phyloP scores from a whole-genome alignment of 2,329 filamentous ascomycete species.

The Sporothrix globosa region DNA sequence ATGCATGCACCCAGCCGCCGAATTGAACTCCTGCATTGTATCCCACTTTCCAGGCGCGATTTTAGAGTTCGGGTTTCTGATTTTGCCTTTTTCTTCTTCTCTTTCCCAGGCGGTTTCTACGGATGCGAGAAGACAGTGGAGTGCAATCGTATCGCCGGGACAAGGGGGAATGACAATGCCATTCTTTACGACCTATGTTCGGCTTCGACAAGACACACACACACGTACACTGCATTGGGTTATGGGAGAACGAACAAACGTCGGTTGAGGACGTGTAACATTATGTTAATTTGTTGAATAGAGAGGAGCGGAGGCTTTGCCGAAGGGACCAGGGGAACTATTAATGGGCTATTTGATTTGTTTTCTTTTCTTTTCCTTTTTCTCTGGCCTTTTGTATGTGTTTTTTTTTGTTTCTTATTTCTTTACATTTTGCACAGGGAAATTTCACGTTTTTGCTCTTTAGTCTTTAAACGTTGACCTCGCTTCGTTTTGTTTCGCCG shows the following conservation, averaged over 20 bases:
- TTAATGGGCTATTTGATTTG: slow-evolving; percentile 31
- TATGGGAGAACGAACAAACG: background rate
- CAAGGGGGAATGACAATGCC: background rate
- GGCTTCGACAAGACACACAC: background rate
- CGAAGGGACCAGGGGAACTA: slow-evolving; percentile 18
- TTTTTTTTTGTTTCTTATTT: slow-evolving; percentile 3
- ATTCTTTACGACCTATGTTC: background rate
- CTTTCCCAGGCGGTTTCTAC: background rate
- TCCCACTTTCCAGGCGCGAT: slow-evolving; percentile 8
- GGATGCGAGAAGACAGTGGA: background rate
- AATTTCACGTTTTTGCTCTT: slow-evolving; percentile 4
- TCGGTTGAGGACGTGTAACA: background rate
- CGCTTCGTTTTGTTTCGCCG: background rate
- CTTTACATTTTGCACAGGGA: background rate
- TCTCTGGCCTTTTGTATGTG: slow-evolving; percentile 23
- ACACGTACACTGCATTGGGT: background rate
- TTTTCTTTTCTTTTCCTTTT: background rate
- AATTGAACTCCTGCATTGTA: background rate
- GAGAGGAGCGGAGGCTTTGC: background rate
- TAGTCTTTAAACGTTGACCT: background rate
- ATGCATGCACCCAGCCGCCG: background rate
- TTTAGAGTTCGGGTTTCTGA: slow-evolving; percentile 12
- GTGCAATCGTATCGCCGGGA: background rate
- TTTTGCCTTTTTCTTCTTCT: background rate
- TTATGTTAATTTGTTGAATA: background rate